Evolutionary conservation across 2,329 filamentous ascomycete species (phyloP).

Genomic region (Scedosporium dehoogii): DNA sequence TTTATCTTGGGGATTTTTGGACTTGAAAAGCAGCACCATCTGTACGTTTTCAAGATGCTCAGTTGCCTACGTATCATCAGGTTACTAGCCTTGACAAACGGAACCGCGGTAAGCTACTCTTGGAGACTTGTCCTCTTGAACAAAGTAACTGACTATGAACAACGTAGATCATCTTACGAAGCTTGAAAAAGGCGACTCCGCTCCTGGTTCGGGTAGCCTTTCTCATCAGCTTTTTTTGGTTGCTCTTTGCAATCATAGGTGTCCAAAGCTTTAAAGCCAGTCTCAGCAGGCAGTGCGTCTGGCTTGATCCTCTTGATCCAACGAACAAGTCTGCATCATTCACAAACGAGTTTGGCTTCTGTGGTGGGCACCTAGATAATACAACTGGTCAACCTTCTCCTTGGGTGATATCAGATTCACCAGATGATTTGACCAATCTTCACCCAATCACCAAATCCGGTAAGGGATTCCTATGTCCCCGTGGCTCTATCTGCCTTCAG

Average conservation of each 20-base stretch:
- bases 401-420: slow-evolving; percentile 48
- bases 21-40: slow-evolving; percentile 57
- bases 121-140: background rate
- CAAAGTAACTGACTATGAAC: slow-evolving; percentile 5
- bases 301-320: slow-evolving; percentile 55
- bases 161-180: slow-evolving; percentile 74
- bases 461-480: slow-evolving; percentile 85
- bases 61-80: slow-evolving; percentile 89
- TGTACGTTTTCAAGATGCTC: slow-evolving; percentile 93
- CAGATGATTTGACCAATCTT: slow-evolving; percentile 34
- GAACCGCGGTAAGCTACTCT: slow-evolving; percentile 64
- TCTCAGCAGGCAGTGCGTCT: slow-evolving; percentile 66
- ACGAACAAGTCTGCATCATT: slow-evolving; percentile 45
- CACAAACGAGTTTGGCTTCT: slow-evolving; percentile 63
- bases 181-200: slow-evolving; percentile 90
- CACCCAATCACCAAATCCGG: slow-evolving; percentile 37
- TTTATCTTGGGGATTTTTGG: slow-evolving; percentile 64
- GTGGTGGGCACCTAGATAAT: slow-evolving; percentile 68
- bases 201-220: slow-evolving; percentile 88
- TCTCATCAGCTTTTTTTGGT: slow-evolving; percentile 93
- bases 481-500: slow-evolving; percentile 74
- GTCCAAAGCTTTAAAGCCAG: slow-evolving; percentile 93
- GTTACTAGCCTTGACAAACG: slow-evolving; percentile 83
- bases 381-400: slow-evolving; percentile 46
- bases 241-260: slow-evolving; percentile 91